These are phyloP conservation scores for Tuber indicum DNA, from an alignment of 495 filamentous ascomycete genomes.

Conservation along the genomic window DNA sequence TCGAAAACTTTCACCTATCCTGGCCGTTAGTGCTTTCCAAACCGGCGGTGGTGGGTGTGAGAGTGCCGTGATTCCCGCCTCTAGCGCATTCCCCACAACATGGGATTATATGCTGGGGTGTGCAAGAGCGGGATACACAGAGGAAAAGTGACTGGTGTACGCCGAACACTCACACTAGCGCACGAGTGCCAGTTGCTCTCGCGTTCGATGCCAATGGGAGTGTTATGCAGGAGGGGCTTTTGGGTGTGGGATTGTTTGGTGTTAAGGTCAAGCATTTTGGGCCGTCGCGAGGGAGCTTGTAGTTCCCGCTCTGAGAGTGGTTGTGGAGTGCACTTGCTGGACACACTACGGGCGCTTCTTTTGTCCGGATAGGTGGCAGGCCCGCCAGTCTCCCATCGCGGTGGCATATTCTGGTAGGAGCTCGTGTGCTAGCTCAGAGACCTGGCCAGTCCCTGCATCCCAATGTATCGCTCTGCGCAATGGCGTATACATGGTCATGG, in stretches of 20 bases:
- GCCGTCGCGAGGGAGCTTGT: neutral
- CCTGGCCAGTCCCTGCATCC: neutral
- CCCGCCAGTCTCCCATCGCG: neutral
- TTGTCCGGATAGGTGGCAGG: neutral
- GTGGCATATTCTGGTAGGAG: neutral
- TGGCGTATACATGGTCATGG: neutral
- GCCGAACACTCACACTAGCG: neutral
- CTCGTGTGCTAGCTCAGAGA: neutral
- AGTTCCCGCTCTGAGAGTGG: neutral
- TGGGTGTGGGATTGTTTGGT: neutral
- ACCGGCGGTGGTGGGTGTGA: neutral
- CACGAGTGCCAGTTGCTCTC: neutral
- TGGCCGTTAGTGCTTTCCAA: neutral
- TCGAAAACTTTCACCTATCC: neutral
- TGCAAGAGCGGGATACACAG: neutral
- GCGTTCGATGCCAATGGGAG: neutral
- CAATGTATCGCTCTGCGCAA: neutral
- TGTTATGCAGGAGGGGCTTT: neutral
- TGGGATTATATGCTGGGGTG: neutral
- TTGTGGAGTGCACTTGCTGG: neutral
- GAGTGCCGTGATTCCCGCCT: neutral
- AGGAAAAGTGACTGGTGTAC: neutral
- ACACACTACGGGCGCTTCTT: neutral
- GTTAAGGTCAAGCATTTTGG: neutral
- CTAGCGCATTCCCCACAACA: neutral